Evolutionary conservation across 306 rosid genomes (phyloP).

Genomic region (Pyrus betulifolia): DNA sequence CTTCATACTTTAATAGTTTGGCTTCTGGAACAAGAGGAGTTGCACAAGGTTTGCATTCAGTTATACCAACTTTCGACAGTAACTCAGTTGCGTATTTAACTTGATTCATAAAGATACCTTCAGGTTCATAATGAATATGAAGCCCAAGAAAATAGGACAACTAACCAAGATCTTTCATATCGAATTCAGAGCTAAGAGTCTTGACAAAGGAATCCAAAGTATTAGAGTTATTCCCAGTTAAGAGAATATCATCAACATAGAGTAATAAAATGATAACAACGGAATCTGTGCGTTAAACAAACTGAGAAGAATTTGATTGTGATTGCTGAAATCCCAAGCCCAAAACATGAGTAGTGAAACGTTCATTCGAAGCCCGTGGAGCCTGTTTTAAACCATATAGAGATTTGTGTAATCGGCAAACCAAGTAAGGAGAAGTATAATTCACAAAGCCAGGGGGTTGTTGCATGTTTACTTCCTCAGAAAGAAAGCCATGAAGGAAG

Average conservation of each 20-base stretch:
- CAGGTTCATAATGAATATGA: neutral
- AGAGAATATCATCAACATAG: neutral
- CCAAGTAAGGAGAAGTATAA: neutral
- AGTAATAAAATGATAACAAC: neutral
- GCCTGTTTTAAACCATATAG: neutral
- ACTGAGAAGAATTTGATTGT: neutral
- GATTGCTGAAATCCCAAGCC: neutral
- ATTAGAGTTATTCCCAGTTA: neutral
- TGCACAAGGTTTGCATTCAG: neutral
- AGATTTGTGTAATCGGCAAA: neutral
- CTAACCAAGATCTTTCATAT: neutral
- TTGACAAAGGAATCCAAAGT: too few species aligned
- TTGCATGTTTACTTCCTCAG: neutral
- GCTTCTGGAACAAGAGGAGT: neutral
- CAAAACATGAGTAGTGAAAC: too few species aligned
- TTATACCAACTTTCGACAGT: neutral
- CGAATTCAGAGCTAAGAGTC: too few species aligned
- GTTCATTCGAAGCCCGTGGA: neutral
- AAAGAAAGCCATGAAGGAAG: too few species aligned
- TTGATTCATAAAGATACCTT: neutral
- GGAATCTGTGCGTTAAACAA: too few species aligned
- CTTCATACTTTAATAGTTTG: neutral
- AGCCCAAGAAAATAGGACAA: neutral
- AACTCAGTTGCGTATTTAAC: neutral
- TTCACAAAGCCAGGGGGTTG: neutral